phyloP scores from a whole-genome alignment of 176 grass and related monocot species.

The Musa schizocarpa region DNA sequence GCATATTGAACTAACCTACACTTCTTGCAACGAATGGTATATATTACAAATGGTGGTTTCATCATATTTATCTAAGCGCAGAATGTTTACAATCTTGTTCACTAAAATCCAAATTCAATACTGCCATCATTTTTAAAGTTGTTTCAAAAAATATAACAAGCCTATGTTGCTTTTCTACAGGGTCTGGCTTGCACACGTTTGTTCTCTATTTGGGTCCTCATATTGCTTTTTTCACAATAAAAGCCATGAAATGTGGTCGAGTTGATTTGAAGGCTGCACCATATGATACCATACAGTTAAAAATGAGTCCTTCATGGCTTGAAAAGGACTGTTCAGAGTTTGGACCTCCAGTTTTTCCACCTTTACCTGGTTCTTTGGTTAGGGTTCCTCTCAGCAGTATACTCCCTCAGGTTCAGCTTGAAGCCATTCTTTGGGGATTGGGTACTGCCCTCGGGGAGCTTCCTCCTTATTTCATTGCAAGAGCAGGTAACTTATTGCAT shows the following conservation, averaged over 20 bases:
- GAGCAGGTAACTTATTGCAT: conserved; percentile 47
- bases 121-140: no score
- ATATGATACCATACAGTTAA: conserved; percentile 88
- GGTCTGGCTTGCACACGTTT: conserved; percentile 95
- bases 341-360: conserved; percentile 54
- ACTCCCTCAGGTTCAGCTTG: conserved; percentile 71
- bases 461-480: conserved; percentile 94
- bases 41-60: no score
- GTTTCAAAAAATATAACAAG: neutral
- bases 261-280: conserved; percentile 83
- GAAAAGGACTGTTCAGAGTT: conserved; percentile 79
- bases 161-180: conserved; percentile 27
- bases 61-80: no score
- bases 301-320: conserved; percentile 73
- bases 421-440: conserved; percentile 92
- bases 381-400: conserved; percentile 73
- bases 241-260: conserved; percentile 70
- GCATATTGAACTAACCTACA: no score
- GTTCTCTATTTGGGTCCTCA: conserved; percentile 93
- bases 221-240: conserved; percentile 92
- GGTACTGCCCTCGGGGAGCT: conserved; percentile 95
- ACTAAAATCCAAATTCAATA: no score
- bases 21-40: no score
- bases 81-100: no score
- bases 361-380: conserved; percentile 40